Base-by-base conservation (phyloP, 768 basidiomycete genomes). In the Leccinum olivaceopallidum region DNA sequence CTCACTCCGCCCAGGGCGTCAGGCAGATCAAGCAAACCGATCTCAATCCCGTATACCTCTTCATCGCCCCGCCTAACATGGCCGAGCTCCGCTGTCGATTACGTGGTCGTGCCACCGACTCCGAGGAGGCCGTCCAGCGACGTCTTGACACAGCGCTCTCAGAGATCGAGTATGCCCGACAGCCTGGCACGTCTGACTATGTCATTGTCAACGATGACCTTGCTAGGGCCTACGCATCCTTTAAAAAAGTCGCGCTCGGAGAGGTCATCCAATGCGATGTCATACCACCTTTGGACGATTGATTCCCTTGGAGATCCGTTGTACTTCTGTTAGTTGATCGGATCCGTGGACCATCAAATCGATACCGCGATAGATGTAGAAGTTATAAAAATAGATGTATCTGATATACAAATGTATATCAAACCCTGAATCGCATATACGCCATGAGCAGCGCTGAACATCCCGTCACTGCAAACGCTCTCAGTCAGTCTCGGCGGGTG, bases 141-240 rank as follows among this genome's bases (percentile, higher is more conserved):
- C 86, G 96, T 4, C 83, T 98, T 4, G 80, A 83, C 0, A 89
- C 88, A 1, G 93, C 95, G 0, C 76, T 89, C 44, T 80, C 80
- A 55, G 96, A 98, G 74, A 83, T 98, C 63, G 80, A 86, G 62
- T 98, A 88, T 71, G 96, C 96, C 4, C 85, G 86, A 69, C 80
- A 91, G 68, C 81, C 85, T 2, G 83, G 81, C 37, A 81, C 82
- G 1, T 93, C 94, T 66, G 90, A 98, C 72, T 69, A 90, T 37
- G 84, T 97, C 59, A 86, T 98, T 61, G 85, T 98, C 60, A 98
- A 98, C 74, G 95, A 95, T 67, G 85, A 95, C 69, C 73, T 96
- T 14, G 91, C 95, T 50, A 76, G 84, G 16, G 93, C 95, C 8
- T 96, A 95, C 72, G 75, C 76, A 0, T 73, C 88, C n/a, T 86